Percentiles rank a stretch among this genome's conserved stretches.
Evolutionary conservation across 1,284 basidiomycete genomes (phyloP).

Genomic region (Ustilago trichophora): DNA sequence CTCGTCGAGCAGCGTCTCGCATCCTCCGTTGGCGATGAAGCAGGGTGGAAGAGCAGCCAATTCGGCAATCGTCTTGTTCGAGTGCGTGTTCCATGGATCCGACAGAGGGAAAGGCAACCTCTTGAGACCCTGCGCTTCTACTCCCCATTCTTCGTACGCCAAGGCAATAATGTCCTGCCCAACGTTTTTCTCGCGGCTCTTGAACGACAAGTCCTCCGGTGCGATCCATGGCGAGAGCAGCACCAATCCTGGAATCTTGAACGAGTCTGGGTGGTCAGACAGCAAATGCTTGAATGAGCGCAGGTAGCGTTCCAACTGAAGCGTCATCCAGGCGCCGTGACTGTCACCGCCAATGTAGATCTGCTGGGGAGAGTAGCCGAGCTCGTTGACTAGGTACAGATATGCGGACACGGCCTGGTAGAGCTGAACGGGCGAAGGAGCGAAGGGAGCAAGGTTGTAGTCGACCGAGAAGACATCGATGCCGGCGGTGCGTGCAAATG

Average conservation of each 20-base stretch:
- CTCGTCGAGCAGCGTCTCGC: slow-evolving; percentile 46
- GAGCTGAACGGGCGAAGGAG: slow-evolving; percentile 55
- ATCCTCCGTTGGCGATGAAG: slow-evolving; percentile 45
- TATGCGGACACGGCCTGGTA: slow-evolving; percentile 58
- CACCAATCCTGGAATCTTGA: slow-evolving; percentile 46
- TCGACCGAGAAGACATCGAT: slow-evolving; percentile 64
- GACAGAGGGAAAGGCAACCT: slow-evolving; percentile 27
- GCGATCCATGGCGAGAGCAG: slow-evolving; percentile 56
- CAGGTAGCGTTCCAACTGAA: slow-evolving; percentile 59
- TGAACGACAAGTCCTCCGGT: slow-evolving; percentile 38
- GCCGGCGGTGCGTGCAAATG: slow-evolving; percentile 40
- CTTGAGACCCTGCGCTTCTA: slow-evolving; percentile 30
- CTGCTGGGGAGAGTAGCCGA: slow-evolving; percentile 57
- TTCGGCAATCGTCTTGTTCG: slow-evolving; percentile 35
- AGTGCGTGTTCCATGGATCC: slow-evolving; percentile 45
- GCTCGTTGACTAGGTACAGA: slow-evolving; percentile 52
- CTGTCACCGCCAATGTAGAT: slow-evolving; percentile 64
- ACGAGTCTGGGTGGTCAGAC: slow-evolving; percentile 14
- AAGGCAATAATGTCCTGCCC: slow-evolving; percentile 50
- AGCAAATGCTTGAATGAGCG: slow-evolving; percentile 51
- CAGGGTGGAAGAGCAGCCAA: slow-evolving; percentile 31
- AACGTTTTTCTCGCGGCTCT: slow-evolving; percentile 42
- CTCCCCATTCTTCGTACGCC: slow-evolving; percentile 55
- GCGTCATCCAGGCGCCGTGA: slow-evolving; percentile 54
- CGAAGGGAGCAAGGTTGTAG: slow-evolving; percentile 61